Base-by-base conservation (phyloP, 805 yeast species). In the Ascoidea tarda region DNA sequence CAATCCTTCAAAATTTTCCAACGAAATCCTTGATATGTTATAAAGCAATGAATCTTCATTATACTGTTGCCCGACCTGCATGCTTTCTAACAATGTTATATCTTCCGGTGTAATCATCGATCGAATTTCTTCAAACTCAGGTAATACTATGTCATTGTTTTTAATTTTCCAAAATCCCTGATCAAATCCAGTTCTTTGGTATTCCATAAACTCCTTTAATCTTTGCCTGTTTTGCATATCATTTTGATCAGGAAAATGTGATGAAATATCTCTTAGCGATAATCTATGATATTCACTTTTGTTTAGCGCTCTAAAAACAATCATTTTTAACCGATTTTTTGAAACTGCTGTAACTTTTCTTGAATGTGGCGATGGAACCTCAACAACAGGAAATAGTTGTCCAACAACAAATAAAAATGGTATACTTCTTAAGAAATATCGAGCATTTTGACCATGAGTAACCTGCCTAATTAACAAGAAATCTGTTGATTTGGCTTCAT, bases 191-290 rank as follows among this genome's bases (percentile, higher is more conserved):
- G 84, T 81, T 60, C 97, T 75, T 68, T 91, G 97, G 61, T 87
- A 93, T 61, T 90, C 97, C 99, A 93, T 93, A 60, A 93, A 93
- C 68, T 93, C 99, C 66, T 93, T 93, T 53, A 93, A 74, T 56
- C 96, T 75, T 68, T 91, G 98, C 60, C 99, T 77, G 63, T 88
- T 91, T 65, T 93, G 99, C 87, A 91, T 90, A 62, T 93, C 98
- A 62, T 86, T 90, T 66, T 90, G 97, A 59, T 89, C 98, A 0
- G 99, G 98, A 63, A 93, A 93, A 70, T 91, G 97, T 50, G 78
- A 77, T 0, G 96, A 81, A 28, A 93, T 87, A 58, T 93, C 98
- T 58, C 82, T 82, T 8, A 93, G 95, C 6, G 87, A 74, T 47
- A 93, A 73, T 45, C 98, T 73, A 46, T 84, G 81, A 45, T 79